phyloP scores from a whole-genome alignment of 768 basidiomycete genomes.

The Boletus rubescentipes region DNA sequence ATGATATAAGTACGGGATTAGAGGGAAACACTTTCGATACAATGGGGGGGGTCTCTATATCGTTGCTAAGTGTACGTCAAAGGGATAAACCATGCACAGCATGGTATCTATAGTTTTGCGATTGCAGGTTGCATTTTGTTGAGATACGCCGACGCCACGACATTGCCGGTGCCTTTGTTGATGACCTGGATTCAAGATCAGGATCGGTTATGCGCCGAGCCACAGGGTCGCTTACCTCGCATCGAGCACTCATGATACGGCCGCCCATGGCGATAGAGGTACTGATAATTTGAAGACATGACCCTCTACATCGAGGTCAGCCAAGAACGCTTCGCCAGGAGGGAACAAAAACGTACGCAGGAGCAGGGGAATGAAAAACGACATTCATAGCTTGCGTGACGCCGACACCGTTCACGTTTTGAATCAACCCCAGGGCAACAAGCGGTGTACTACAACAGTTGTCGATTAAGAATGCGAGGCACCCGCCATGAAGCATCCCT shows the following conservation, averaged over 20 bases:
- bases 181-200: conserved; percentile 42
- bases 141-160: conserved; percentile 64
- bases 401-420: conserved; percentile 66
- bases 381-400: conserved; percentile 74
- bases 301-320: conserved; percentile 43
- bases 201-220: neutral
- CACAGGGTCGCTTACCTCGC: conserved; percentile 50
- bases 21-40: conserved; percentile 20
- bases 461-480: conserved; percentile 71
- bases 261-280: conserved; percentile 67
- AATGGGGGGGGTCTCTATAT: conserved; percentile 19
- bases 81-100: neutral
- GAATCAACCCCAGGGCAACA: conserved; percentile 60
- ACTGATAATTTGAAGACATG: conserved; percentile 56
- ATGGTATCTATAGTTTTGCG: conserved; percentile 43
- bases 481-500: conserved; percentile 75
- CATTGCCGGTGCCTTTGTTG: conserved; percentile 55
- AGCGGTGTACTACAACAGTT: conserved; percentile 71
- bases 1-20: conserved; percentile 22
- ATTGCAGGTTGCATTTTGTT: conserved; percentile 70
- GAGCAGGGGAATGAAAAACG: conserved; percentile 66
- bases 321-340: conserved; percentile 1
- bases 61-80: conserved; percentile 12
- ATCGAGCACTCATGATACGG: conserved; percentile 67
- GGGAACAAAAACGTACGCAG: conserved; percentile 43